Conservation (phyloP, 495 filamentous ascomycete genomes). For the Astrothelium subdiscretum region DNA sequence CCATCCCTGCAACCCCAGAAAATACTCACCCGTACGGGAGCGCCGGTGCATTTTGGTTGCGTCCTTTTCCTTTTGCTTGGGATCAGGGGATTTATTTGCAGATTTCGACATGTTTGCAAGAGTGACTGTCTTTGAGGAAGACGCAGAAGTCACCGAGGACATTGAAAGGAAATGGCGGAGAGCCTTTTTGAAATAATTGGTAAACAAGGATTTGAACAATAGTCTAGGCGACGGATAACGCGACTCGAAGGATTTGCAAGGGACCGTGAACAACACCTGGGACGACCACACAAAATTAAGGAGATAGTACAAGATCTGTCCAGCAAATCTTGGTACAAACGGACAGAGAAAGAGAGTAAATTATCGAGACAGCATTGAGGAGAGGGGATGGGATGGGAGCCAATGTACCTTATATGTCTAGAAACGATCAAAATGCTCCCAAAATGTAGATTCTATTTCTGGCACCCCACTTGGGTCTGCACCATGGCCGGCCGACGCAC, state of each 20-base stretch:
- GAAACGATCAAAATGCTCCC: conserved; percentile 19
- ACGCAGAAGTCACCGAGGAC: conserved; percentile 11
- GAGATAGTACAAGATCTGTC: conserved; percentile 28
- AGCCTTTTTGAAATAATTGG: background rate
- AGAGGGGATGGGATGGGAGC: conserved; percentile 8
- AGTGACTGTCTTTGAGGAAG: conserved; percentile 10
- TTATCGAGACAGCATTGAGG: conserved; percentile 24
- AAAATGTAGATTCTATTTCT: conserved; percentile 28
- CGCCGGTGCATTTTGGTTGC: conserved; percentile 79
- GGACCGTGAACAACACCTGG: conserved; percentile 20
- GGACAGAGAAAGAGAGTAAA: conserved; percentile 27
- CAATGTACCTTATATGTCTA: conserved; percentile 30
- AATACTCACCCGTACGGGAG: conserved; percentile 74
- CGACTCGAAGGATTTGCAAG: conserved; percentile 19
- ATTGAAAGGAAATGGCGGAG: conserved; percentile 8
- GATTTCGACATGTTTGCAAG: conserved; percentile 20
- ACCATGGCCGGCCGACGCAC: background rate
- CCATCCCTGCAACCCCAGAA: conserved; percentile 9
- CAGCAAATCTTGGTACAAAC: conserved; percentile 21
- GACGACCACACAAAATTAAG: conserved; percentile 28
- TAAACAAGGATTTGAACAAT: conserved; percentile 1
- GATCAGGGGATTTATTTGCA: conserved; percentile 30
- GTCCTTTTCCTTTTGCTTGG: conserved; percentile 41
- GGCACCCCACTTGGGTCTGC: conserved; percentile 7
- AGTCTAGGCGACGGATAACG: conserved; percentile 1